Base-by-base conservation (phyloP, 768 basidiomycete genomes). In the Mycena rosella region DNA sequence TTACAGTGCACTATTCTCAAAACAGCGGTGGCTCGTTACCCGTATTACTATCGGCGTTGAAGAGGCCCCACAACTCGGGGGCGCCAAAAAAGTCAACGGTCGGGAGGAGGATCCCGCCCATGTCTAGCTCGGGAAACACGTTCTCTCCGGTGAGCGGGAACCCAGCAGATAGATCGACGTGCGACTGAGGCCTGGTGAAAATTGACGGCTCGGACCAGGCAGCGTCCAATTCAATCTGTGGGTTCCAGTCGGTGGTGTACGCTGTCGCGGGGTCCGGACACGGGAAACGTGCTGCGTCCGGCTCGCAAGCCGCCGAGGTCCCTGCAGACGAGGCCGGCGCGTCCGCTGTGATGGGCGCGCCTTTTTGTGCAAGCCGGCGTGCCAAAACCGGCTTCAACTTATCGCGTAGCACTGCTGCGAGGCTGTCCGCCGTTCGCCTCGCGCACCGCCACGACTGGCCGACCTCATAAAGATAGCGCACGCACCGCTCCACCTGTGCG, bases 401-500 rank as follows among this genome's bases (percentile, higher is more conserved):
- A 15, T 63, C 58, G 29, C 49, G 11, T 45, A 67, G 24, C 14
- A 60, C 29, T 18, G 24, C 8, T n/a, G 36, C 36, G 26, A 70
- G 62, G 32, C 57, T 60, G 45, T 67, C 65, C 22, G n/a, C 59
- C 8, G 53, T 60, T 22, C 61, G 69, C 52, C 13, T 24, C 1
- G 63, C 63, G 11, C 45, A 42, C 5, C 8, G 3, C 70, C 70
- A 71, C 17, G 70, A 52, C 34, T 24, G 9, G 30, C 70, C 54
- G 17, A 68, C 42, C 34, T 65, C 55, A 9, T 42, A 18, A 20
- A 71, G 42, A 22, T 68, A 62, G 14, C 44, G 30, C 17, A 68
- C 56, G 52, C 70, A 71, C 15, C 11, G 48, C 32, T 71, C 67
- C 32, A 49, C 55, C 53, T 71, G 55, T 18, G 51, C 51, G 32